phyloP scores from a whole-genome alignment of 805 yeast genomes.

The Saturnispora sanitii region DNA sequence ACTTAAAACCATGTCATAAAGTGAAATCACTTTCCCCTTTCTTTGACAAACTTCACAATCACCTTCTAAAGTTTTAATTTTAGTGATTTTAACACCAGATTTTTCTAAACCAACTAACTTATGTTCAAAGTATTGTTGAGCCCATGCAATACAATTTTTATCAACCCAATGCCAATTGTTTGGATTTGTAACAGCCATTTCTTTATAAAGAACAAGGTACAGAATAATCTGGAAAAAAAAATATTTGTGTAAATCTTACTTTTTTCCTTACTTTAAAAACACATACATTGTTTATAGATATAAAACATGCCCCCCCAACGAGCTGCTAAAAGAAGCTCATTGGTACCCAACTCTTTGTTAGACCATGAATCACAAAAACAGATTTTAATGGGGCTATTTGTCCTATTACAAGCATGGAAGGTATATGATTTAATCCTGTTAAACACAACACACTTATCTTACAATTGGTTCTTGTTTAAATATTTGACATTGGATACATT shows the following conservation, averaged over 20 bases:
- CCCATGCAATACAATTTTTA: conserved; percentile 92
- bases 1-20: conserved; percentile 71
- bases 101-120: conserved; percentile 43
- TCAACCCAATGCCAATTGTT: conserved; percentile 99
- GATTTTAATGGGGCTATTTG: conserved; percentile 54
- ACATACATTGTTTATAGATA: background rate
- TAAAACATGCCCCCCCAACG: background rate
- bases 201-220: background rate
- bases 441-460: conserved; percentile 29
- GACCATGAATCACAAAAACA: conserved; percentile 73
- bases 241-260: background rate
- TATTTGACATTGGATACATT: conserved; percentile 66
- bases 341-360: conserved; percentile 55
- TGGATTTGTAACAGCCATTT: conserved; percentile 92
- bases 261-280: background rate
- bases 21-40: conserved; percentile 88
- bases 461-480: conserved; percentile 45
- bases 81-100: conserved; percentile 29
- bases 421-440: conserved; percentile 57
- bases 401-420: conserved; percentile 79
- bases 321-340: conserved; percentile 19
- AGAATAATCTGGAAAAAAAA: background rate
- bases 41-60: conserved; percentile 96
- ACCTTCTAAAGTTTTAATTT: conserved; percentile 66
- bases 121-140: conserved; percentile 61